Evolutionary conservation across 1,139 yeast species (phyloP).

Genomic region (Saccharomycopsis crataegensis): DNA sequence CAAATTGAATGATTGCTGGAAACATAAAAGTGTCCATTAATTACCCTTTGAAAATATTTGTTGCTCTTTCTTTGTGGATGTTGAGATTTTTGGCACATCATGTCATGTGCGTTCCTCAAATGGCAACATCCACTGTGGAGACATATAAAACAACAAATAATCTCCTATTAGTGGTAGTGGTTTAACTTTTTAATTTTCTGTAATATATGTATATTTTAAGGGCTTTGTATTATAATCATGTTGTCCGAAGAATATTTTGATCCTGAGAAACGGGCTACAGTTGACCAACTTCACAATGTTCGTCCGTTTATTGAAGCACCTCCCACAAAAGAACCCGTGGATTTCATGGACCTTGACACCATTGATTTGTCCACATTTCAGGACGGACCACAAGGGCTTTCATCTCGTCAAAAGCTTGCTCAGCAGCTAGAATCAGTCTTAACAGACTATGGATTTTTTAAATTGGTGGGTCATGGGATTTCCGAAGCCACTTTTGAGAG

Average conservation of each 20-base stretch:
- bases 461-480: constrained; percentile 35
- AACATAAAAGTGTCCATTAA: no score
- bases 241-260: constrained; percentile 8
- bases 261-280: constrained; percentile 11
- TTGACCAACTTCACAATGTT: constrained; percentile 29
- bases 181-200: no score
- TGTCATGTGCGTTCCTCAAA: no score
- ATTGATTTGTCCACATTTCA: constrained; percentile 33
- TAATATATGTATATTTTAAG: no score
- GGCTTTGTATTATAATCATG: background rate
- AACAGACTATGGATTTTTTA: constrained; percentile 40
- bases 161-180: no score
- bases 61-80: no score
- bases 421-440: constrained; percentile 31
- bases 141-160: no score
- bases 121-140: no score
- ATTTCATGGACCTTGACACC: constrained; percentile 30
- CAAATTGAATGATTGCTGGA: no score
- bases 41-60: no score
- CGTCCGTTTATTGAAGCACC: constrained; percentile 33
- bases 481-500: constrained; percentile 28
- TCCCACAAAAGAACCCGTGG: constrained; percentile 22
- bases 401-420: constrained; percentile 30
- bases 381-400: constrained; percentile 31
- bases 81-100: no score